These are phyloP conservation scores for Leccinum rimulosum DNA, from an alignment of 768 basidiomycete species.

Conservation along the genomic window DNA sequence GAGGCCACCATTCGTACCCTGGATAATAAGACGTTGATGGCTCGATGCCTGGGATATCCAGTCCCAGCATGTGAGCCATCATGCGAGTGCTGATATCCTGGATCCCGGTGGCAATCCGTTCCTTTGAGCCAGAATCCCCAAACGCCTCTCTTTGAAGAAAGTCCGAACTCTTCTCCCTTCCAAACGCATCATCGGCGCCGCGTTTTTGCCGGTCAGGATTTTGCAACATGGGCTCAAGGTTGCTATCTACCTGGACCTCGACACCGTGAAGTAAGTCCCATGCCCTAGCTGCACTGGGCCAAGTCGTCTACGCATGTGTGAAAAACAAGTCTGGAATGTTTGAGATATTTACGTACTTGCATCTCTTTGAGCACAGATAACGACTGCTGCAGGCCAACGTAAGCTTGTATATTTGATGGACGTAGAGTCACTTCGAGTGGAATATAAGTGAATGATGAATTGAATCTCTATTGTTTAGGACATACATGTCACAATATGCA, in stretches of 20 bases:
- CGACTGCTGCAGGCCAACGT: constrained; percentile 61
- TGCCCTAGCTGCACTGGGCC: constrained; percentile 69
- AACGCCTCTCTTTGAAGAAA: constrained; percentile 44
- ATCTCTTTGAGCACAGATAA: constrained; percentile 64
- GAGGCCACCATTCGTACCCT: constrained; percentile 70
- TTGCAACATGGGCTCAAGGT: constrained; percentile 35
- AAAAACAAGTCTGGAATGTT: constrained; percentile 9
- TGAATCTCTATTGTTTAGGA: constrained; percentile 5
- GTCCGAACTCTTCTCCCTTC: constrained; percentile 48
- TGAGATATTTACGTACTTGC: constrained; percentile 44
- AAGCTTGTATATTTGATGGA: constrained; percentile 70
- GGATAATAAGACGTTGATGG: constrained; percentile 50
- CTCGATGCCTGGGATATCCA: constrained; percentile 59
- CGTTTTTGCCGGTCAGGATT: constrained; percentile 52
- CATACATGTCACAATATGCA: constrained; percentile 75
- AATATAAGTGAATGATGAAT: constrained; percentile 10
- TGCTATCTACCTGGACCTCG: constrained; percentile 49
- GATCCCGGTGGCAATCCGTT: constrained; percentile 39
- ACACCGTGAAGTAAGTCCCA: constrained; percentile 68
- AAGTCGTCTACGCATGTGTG: constrained; percentile 46
- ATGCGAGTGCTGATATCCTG: constrained; percentile 63
- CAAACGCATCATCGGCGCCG: constrained; percentile 62
- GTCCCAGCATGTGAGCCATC: constrained; percentile 71
- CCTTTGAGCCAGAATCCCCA: constrained; percentile 25
- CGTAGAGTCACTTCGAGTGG: constrained; percentile 57